Base-by-base conservation (phyloP, 441 rosid genomes). In the Pelargonium citronellum region DNA sequence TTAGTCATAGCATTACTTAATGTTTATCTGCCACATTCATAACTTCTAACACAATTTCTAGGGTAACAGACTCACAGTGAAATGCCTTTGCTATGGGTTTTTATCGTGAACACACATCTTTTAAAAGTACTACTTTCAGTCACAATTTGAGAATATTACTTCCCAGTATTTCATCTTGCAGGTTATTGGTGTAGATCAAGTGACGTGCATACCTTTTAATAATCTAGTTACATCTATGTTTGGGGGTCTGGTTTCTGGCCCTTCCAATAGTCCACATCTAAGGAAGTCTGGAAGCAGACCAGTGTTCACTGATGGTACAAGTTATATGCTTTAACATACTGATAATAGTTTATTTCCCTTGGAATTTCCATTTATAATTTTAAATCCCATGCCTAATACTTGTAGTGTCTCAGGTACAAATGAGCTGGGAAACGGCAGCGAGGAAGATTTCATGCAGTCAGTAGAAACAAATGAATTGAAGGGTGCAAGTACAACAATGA, bases 251-350 rank as follows among this genome's bases (percentile, higher is more conserved):
- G 88, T 71, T 67, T 68, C 83, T 63, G 78, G 81, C 67, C 78
- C 91, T 63, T 78, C 72, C 66, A 84, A 87, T 71, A 90, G 91
- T 78, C 90, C 93, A 19, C 96, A 89, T 79, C 78, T 89, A 76
- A 88, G 96, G 87, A 89, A 87, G 86, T 79, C 98, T 27, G 96
- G 93, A 80, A 87, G 95, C 84, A 83, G 92, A 75, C 74, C 80
- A 22, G 83, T 83, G 53, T 82, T 91, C 77, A 72, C 79, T 73
- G 95, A 89, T 87, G 79, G 82, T 71, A 71, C 27, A 69, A 55
- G 43, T 69, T 44, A 57, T 47, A 22, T 9, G n/a, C 30, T 57
- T 0, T 39, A 51, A 44, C 8, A 1, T 46, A 39, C 61, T 43
- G 39, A 67, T 22, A 16, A 69, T 47, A 51, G 46, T 5, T 9